These are phyloP conservation scores for Nigrograna mackinnonii DNA, from an alignment of 2,329 filamentous ascomycete genomes.

Conservation along the genomic window DNA sequence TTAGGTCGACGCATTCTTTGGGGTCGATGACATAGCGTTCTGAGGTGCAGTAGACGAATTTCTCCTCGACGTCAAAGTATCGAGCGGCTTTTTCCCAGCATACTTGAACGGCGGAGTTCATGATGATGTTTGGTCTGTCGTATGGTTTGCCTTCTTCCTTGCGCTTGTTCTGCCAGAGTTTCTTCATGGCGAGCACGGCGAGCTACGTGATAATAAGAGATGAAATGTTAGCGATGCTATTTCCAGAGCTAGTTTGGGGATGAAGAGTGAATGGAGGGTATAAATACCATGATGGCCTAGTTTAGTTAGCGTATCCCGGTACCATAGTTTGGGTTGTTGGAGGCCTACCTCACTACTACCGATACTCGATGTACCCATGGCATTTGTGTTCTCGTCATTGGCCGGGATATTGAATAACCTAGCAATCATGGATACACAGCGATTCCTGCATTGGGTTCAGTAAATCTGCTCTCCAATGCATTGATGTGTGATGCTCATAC, in stretches of 20 bases:
- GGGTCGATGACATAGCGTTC: constrained; percentile 68
- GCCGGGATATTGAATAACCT: constrained; percentile 79
- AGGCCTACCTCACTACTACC: constrained; percentile 88
- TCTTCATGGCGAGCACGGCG: constrained; percentile 89
- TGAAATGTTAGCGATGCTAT: not conserved
- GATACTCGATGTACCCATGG: constrained; percentile 85
- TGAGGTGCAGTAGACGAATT: constrained; percentile 68
- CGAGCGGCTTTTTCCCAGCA: constrained; percentile 88
- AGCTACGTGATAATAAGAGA: no score
- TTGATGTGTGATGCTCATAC: no score
- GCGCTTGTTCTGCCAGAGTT: constrained; percentile 86
- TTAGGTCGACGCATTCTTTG: constrained; percentile 61
- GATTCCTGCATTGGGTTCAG: no score
- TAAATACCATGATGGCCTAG: constrained; percentile 7
- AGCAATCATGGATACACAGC: constrained; percentile 66
- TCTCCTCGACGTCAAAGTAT: constrained; percentile 93
- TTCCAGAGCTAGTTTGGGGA: no score
- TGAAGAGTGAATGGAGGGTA: no score
- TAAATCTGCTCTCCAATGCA: no score
- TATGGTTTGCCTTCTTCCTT: constrained; percentile 79
- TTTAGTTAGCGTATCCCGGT: constrained; percentile 9
- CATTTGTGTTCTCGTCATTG: constrained; percentile 58
- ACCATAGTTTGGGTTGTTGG: constrained; percentile 3
- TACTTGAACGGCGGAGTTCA: constrained; percentile 95
- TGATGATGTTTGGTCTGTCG: constrained; percentile 87